Percentiles rank a stretch among this genome's conserved stretches.
These are phyloP conservation scores for Aristolochia californica DNA, from an alignment of 164 flowering plant species.

Conservation along the genomic window DNA sequence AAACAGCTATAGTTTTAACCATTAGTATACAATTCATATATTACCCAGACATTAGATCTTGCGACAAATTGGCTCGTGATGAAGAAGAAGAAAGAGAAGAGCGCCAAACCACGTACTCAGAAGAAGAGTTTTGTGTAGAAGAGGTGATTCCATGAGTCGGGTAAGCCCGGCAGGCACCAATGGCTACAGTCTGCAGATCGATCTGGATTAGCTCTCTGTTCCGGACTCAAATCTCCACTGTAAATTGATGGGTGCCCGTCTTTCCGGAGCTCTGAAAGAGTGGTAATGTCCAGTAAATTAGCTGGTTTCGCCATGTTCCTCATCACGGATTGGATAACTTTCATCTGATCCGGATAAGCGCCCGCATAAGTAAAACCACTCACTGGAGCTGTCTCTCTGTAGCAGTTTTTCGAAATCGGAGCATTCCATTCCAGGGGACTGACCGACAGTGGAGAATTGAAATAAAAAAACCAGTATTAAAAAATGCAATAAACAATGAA, in stretches of 20 bases:
- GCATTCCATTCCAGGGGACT: slow-evolving; percentile 69
- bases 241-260: slow-evolving; percentile 91
- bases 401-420: slow-evolving; percentile 47
- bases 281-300: slow-evolving; percentile 64
- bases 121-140: slow-evolving; percentile 58
- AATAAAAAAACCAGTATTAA: background rate
- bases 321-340: slow-evolving; percentile 42
- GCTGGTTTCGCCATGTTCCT: slow-evolving; percentile 41
- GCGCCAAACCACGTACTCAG: slow-evolving; percentile 9
- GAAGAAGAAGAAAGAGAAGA: background rate
- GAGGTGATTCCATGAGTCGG: slow-evolving; percentile 91
- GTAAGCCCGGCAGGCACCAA: slow-evolving; percentile 96
- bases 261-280: slow-evolving; percentile 67
- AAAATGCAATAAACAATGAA: too few relatives aligned
- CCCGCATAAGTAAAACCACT: slow-evolving; percentile 38
- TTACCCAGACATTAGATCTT: background rate
- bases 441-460: slow-evolving; percentile 5
- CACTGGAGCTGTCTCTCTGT: slow-evolving; percentile 61
- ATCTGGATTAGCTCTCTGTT: slow-evolving; percentile 56
- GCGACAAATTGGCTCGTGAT: too few relatives aligned
- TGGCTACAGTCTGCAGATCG: slow-evolving; percentile 85
- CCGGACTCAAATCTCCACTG: slow-evolving; percentile 57
- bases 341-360: slow-evolving; percentile 56
- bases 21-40: background rate
- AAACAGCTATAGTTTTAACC: too few relatives aligned